Base-by-base conservation (phyloP, 331 rosid species). In the Malus hybrid region DNA sequence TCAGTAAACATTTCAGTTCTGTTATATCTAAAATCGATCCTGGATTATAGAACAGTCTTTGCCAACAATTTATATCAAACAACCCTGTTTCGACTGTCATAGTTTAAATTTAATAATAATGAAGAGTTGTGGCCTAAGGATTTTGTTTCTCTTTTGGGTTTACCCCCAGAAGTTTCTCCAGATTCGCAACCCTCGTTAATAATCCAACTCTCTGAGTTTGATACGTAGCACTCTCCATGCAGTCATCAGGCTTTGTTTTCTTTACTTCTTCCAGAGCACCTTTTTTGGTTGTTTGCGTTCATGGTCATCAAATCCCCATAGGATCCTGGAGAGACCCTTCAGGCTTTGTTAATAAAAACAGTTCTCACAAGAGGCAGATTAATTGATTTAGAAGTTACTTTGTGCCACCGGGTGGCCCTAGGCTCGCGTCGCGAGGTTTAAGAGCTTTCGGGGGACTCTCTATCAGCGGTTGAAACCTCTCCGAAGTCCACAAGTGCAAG, bases 401-500 rank as follows among this genome's bases (percentile, higher is more conserved):
- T 22, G 52, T 82, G 76, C 88, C 82, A 84, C 28, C 78, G 20
- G 10, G 88, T 85, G 26, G 77, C 66, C 30, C 70, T 56, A 36
- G 87, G 82, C 24, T 39, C 44, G 44, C 4, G 1, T 84, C 79
- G 10, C 82, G 76, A 0, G 65, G 78, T 4, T 53, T 52, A 5
- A 65, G 42, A 30, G 24, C 15, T 20, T 53, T 53, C 7, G 64
- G 64, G 19, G 13, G 4, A 70, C 50, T 7, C 32, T 26, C 30
- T 66, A 16, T 63, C 16, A 60, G 39, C 58, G 18, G 26, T 39
- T 6, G 84, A 77, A 86, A 71, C 74, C 91, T 84, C 74, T 89
- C 93, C 75, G 78, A 79, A 5, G 69, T 77, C 93, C 91, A 89
- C 46, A 87, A 16, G 66, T 79, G 93, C 74, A 89, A 83, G 67